These are phyloP conservation scores for Myxozyma geophila DNA, from an alignment of 805 yeast species.

Conservation along the genomic window DNA sequence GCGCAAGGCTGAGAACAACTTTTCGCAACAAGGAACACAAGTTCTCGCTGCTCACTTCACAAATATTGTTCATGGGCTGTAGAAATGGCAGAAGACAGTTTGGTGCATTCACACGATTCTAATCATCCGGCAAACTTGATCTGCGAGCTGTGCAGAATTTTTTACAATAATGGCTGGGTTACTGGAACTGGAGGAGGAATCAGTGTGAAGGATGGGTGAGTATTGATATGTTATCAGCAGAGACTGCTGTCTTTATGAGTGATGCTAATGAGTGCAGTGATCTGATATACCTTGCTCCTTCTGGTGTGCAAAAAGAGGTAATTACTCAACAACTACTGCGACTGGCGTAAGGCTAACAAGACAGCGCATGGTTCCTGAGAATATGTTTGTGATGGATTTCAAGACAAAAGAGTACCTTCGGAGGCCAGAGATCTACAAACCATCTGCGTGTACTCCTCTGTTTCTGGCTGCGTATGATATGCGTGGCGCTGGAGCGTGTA, in stretches of 20 bases:
- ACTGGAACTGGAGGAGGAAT: conserved; percentile 98
- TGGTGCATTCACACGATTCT: conserved; percentile 52
- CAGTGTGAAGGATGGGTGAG: conserved; percentile 60
- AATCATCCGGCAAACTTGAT: conserved; percentile 82
- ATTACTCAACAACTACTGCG: not conserved
- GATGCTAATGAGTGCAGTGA: conserved; percentile 41
- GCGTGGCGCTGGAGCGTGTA: conserved; percentile 86
- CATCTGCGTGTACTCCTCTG: conserved; percentile 93
- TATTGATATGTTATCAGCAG: not conserved
- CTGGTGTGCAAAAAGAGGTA: conserved; percentile 92
- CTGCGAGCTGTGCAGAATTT: conserved; percentile 75
- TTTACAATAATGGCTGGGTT: conserved; percentile 86
- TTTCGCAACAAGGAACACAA: no score
- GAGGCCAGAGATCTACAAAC: conserved; percentile 70
- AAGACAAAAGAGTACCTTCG: conserved; percentile 57
- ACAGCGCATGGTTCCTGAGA: conserved; percentile 69
- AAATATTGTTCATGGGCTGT: no score
- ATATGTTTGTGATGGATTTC: conserved; percentile 77
- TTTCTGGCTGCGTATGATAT: conserved; percentile 71
- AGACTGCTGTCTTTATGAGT: not conserved
- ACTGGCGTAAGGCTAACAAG: not conserved
- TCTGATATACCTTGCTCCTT: conserved; percentile 78
- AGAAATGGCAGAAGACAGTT: conserved; percentile 26
- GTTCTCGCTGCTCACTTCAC: no score
- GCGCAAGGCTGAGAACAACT: no score